A percentile compares a stretch with the other conserved stretches of the same genome.
phyloP scores from a whole-genome alignment of 495 filamentous ascomycete genomes.

The Aspergillus conjunctus region DNA sequence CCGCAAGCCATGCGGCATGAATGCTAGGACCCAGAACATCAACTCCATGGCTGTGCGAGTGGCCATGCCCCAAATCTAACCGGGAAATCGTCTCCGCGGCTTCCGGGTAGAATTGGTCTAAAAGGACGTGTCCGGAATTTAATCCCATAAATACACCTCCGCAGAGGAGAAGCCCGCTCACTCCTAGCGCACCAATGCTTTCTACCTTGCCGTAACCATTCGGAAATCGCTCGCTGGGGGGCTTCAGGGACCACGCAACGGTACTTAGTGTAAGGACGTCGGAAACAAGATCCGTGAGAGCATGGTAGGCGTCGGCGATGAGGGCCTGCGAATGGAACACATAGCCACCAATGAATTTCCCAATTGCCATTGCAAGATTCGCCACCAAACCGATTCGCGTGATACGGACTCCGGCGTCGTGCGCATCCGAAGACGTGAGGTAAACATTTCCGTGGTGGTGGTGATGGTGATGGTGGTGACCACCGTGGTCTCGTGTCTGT shows the following conservation, averaged over 20 bases:
- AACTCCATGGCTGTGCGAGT: conserved; percentile 64
- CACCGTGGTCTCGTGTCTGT: conserved; percentile 43
- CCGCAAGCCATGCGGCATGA: conserved; percentile 95
- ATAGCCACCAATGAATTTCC: conserved; percentile 90
- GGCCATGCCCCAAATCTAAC: conserved; percentile 53
- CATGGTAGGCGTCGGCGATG: conserved; percentile 93
- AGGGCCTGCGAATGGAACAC: conserved; percentile 92
- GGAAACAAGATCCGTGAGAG: conserved; percentile 89
- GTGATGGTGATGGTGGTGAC: conserved; percentile 52
- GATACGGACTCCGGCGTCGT: conserved; percentile 92
- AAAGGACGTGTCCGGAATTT: conserved; percentile 71
- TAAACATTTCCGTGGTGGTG: conserved; percentile 87
- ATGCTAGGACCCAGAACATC: conserved; percentile 71
- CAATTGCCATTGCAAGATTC: conserved; percentile 91
- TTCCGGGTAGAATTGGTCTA: conserved; percentile 79
- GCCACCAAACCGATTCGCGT: conserved; percentile 89
- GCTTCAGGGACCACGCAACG: conserved; percentile 84
- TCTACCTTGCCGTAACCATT: conserved; percentile 96
- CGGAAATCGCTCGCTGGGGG: conserved; percentile 80
- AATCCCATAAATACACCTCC: conserved; percentile 91
- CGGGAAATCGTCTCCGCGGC: conserved; percentile 64
- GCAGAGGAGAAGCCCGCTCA: conserved; percentile 82
- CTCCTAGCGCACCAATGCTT: conserved; percentile 88
- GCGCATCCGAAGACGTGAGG: conserved; percentile 83
- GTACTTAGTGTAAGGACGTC: conserved; percentile 93